These are phyloP conservation scores for Diutina neorugosa DNA, from an alignment of 1,139 yeast species.

Conservation along the genomic window DNA sequence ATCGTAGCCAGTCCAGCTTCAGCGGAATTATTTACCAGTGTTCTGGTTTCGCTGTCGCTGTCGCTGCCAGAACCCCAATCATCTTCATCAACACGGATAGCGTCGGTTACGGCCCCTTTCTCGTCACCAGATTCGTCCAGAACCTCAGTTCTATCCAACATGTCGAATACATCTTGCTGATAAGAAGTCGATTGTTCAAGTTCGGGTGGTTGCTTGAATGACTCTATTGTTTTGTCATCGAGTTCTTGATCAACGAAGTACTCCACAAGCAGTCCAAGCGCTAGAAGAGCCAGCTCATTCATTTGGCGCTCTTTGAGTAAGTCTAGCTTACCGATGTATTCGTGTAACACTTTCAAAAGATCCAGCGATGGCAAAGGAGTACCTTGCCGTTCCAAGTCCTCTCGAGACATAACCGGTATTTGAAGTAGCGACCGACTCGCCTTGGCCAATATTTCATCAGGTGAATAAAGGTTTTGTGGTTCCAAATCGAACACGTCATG, in stretches of 20 bases:
- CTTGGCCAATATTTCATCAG: neutral
- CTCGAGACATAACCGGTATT: neutral
- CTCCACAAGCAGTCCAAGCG: conserved; percentile 1
- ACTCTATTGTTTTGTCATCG: neutral
- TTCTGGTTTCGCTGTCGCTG: neutral
- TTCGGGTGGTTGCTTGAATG: neutral
- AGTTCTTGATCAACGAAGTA: neutral
- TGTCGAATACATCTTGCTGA: neutral
- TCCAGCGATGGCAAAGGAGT: neutral
- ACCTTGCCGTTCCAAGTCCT: neutral
- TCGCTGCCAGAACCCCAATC: neutral
- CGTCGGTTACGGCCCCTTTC: neutral
- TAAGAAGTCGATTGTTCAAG: neutral
- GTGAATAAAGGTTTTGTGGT: neutral
- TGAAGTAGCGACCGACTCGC: neutral
- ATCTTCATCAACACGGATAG: neutral
- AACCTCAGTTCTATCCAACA: neutral
- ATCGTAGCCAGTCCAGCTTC: neutral
- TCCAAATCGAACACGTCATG: neutral
- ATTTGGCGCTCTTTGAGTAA: neutral
- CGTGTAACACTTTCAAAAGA: neutral
- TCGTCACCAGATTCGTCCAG: neutral
- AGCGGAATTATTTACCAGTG: neutral
- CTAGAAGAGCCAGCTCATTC: conserved; percentile 2
- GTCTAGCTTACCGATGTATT: neutral